Percentiles rank a stretch among this genome's conserved stretches.
Conservation (phyloP, 441 rosid species). For the Sinapis alba region DNA sequence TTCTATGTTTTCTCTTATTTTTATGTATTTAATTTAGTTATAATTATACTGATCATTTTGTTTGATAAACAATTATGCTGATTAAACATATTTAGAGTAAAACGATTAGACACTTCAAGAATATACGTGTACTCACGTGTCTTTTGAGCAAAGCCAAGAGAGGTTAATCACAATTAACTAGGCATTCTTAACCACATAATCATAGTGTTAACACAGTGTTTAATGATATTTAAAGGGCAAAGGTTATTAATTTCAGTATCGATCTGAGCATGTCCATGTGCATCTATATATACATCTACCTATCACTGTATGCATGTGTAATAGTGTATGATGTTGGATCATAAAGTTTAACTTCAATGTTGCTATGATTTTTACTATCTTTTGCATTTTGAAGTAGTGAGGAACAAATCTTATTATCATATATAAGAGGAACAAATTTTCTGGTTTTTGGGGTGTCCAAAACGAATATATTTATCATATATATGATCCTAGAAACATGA, state of each 20-base stretch:
- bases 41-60: background rate
- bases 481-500: slow-evolving; percentile 13
- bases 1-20: slow-evolving; percentile 18
- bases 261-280: slow-evolving; percentile 31
- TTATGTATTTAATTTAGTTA: background rate
- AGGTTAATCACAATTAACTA: slow-evolving; percentile 38
- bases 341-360: background rate
- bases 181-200: slow-evolving; percentile 22
- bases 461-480: background rate
- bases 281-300: slow-evolving; percentile 17
- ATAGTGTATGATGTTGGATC: background rate
- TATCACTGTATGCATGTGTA: slow-evolving; percentile 3
- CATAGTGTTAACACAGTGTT: slow-evolving; percentile 27
- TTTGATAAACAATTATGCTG: background rate
- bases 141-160: slow-evolving; percentile 30
- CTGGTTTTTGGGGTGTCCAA: background rate
- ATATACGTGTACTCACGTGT: slow-evolving; percentile 22
- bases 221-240: slow-evolving; percentile 7
- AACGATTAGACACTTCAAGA: background rate
- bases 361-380: background rate
- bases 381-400: slow-evolving; percentile 2
- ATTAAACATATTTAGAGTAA: slow-evolving; percentile 5
- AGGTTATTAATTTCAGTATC: slow-evolving; percentile 8
- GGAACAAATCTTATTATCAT: background rate
- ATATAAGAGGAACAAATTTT: background rate